Evolutionary conservation across 2,329 filamentous ascomycete genomes (phyloP), one percentile per base, ranked within the genome.

Genomic region (Ramichloridium luteum): DNA sequence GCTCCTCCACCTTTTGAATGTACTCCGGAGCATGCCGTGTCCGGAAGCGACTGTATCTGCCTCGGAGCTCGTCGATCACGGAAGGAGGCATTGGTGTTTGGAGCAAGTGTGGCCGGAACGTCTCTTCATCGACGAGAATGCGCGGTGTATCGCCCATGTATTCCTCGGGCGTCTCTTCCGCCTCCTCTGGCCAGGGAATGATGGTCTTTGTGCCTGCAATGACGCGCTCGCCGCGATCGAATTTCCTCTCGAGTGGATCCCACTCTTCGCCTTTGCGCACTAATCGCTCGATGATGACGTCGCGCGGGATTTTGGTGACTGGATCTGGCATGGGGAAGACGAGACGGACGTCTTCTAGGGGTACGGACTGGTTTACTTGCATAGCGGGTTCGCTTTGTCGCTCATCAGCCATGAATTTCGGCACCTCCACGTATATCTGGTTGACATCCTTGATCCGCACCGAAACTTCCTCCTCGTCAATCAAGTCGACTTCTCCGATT

Each of bases 41-140:
- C 50, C 85, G 70, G 72, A 86, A 90, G 48, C 70, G 74, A 46
- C 77, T 81, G 68, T 77, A 93, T 54, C 76, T 79, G 64, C 80
- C 79, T 52, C 85, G 71, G 52, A 96, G 66, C 65, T 96, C 88
- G 55, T 93, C 77, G 43, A 93, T 69, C 22, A 94, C 70, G n/a
- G 59, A 61, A 16, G 66, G 59, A 4, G 88, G 85, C 69, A 93
- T 83, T 10, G 88, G 88, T 15, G 80, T 70, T 11, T 70, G 65
- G 16, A 85, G 64, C 14, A 96, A 65, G 20, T 74, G 80, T n/a
- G 86, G 85, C 33, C 77, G 65, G 54, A 81, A 93, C 1, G 80
- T 82, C 49, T 64, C 67, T 41, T 74, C 68, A 50, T 93, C 82
- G 36, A 84, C 80, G 34, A 77, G 70, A 53, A 79, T 73, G 43